phyloP scores from a whole-genome alignment of 2,329 filamentous ascomycete species.

The Hypomyces rosellus region DNA sequence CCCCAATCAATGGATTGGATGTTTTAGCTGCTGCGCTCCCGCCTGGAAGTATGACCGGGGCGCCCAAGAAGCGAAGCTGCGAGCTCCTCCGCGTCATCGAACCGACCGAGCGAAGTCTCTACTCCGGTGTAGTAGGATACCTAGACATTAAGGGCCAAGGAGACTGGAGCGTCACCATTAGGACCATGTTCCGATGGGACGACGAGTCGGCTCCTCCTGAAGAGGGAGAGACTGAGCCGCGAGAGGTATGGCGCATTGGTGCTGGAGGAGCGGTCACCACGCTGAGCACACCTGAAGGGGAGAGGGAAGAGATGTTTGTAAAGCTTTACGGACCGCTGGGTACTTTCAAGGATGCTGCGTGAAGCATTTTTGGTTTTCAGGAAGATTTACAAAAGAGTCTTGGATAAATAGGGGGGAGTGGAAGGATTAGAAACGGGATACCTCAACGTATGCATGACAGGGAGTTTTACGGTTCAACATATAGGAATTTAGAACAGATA shows the following conservation, averaged over 20 bases:
- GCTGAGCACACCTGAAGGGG: constrained; percentile 70
- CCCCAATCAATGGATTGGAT: constrained; percentile 58
- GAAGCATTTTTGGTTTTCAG: not conserved
- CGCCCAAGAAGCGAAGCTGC: constrained; percentile 88
- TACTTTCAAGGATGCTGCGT: constrained; percentile 37
- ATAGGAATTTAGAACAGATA: not conserved
- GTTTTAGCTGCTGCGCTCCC: constrained; percentile 74
- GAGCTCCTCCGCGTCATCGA: constrained; percentile 72
- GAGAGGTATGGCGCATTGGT: constrained; percentile 72
- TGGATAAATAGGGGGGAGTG: not conserved
- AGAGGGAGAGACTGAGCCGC: constrained; percentile 24
- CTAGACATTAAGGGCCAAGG: constrained; percentile 78
- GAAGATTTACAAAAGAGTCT: not conserved
- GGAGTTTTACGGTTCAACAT: constrained; percentile 20
- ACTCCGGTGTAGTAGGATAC: constrained; percentile 86
- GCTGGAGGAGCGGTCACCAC: constrained; percentile 88
- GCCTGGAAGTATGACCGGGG: constrained; percentile 93
- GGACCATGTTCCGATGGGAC: constrained; percentile 70
- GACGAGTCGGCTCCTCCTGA: constrained; percentile 40
- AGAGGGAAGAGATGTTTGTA: constrained; percentile 86
- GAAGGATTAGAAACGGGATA: constrained; percentile 14
- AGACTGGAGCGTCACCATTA: constrained; percentile 88
- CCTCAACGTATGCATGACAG: constrained; percentile 29
- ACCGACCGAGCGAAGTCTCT: constrained; percentile 60
- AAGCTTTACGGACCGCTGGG: constrained; percentile 58